Base-by-base conservation (phyloP, 176 grass and related monocot genomes). In the Dactylis glomerata region DNA sequence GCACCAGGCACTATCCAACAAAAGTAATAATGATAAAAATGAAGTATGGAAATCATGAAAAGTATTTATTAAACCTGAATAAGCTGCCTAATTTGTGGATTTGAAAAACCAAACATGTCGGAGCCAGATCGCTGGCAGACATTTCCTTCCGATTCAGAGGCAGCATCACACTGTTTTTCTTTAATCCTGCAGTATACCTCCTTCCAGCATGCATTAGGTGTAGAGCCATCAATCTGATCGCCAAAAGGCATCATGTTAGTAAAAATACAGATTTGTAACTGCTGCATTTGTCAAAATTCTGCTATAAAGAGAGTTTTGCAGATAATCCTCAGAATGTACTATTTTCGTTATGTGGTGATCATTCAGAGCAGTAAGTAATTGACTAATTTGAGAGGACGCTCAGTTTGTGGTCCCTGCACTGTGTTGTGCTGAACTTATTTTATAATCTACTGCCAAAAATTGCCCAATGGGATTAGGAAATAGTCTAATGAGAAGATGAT, bases 71-170 rank as follows among this genome's bases (percentile, higher is more conserved):
- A 59, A 78, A 99, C 96, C 93, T 92, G 96, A 92, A 99, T 99
- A 84, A 99, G 93, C 76, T 99, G 93, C 73, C 85, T 88, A 86
- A 99, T 90, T 86, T 92, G 93, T 17, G 93, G 88, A 77, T 96
- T 91, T 56, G 93, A 99, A 81, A 99, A 99, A 32, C 96, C 96
- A 96, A 99, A 99, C 96, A 99, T 96, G 82, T 89, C 88, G 8
- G 91, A 96, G 62, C 96, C 96, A 91, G 91, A 96, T 59, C 89
- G 90, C 73, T 92, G 93, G 68, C 83, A 73, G 83, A 92, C 76
- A 82, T 83, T 91, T 91, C 83, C 83, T 73, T 92, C 91, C 15
- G 57, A 77, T 81, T 85, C 93, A 37, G 83, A 72, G 79, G 84
- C 59, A 78, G 26, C 86, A 84, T 84, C 88, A 40, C 65, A 67